A percentile compares a stretch with the other conserved stretches of the same genome.
Evolutionary conservation across 2,329 filamentous ascomycete species (phyloP).

Genomic region (Cryphonectria naterciae): DNA sequence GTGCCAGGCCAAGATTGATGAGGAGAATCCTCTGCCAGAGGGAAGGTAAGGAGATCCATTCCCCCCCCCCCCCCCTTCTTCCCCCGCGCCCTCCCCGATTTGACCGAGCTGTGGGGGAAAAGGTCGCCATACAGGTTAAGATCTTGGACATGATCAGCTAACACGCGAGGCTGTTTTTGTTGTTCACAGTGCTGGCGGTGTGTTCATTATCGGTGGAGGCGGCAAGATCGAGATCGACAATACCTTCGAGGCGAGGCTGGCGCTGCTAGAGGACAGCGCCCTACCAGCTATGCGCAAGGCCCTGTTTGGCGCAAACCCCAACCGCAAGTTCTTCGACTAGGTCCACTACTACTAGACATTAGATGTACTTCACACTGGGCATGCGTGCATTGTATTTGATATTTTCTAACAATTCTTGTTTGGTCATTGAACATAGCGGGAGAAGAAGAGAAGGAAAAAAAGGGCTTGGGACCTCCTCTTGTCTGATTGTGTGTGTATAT

Average conservation of each 20-base stretch:
- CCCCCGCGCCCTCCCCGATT: no score
- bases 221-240: slow-evolving; percentile 99
- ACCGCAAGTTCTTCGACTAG: slow-evolving; percentile 95
- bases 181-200: slow-evolving; percentile 73
- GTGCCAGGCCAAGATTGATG: slow-evolving; percentile 72
- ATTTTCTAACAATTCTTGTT: slow-evolving; percentile 14
- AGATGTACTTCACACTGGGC: background rate
- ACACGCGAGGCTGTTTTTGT: slow-evolving; percentile 10
- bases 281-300: slow-evolving; percentile 83
- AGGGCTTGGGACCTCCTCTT: slow-evolving; percentile 1
- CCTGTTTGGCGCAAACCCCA: slow-evolving; percentile 91
- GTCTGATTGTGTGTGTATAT: background rate
- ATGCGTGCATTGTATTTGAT: slow-evolving; percentile 21
- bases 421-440: slow-evolving; percentile 20
- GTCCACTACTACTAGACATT: slow-evolving; percentile 6
- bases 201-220: slow-evolving; percentile 76
- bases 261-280: slow-evolving; percentile 80
- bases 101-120: background rate
- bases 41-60: slow-evolving; percentile 67
- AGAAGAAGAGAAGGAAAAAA: slow-evolving; percentile 1
- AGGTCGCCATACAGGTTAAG: background rate
- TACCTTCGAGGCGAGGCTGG: slow-evolving; percentile 90
- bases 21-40: slow-evolving; percentile 78
- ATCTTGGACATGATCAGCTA: slow-evolving; percentile 5
- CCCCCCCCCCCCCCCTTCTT: no score